A percentile compares a stretch with the other conserved stretches of the same genome.
These are phyloP conservation scores for Solanum chilense DNA, from an alignment of 257 asterid genomes.

Conservation along the genomic window DNA sequence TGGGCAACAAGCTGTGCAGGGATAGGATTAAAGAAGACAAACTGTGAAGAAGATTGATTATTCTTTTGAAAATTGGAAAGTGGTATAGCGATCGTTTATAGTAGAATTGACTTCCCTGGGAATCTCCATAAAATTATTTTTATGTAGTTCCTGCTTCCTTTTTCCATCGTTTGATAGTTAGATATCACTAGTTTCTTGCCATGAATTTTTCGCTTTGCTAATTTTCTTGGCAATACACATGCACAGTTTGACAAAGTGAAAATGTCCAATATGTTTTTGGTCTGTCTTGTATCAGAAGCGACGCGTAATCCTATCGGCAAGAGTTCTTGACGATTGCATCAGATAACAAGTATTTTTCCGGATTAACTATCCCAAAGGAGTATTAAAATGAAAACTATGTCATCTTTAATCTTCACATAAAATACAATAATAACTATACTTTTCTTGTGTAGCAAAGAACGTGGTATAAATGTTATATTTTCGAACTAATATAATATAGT, in stretches of 20 bases:
- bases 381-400: background rate
- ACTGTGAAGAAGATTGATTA: slow-evolving; percentile 10
- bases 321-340: background rate
- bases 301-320: background rate
- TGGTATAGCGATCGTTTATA: slow-evolving; percentile 33
- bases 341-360: background rate
- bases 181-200: slow-evolving; percentile 14
- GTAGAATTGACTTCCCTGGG: slow-evolving; percentile 9
- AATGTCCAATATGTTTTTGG: background rate
- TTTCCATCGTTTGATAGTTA: background rate
- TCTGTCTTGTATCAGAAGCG: background rate
- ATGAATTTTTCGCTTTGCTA: background rate
- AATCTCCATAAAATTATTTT: slow-evolving; percentile 1
- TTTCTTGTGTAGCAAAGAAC: background rate
- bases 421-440: background rate
- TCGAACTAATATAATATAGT: background rate
- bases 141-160: slow-evolving; percentile 1
- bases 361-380: background rate
- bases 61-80: slow-evolving; percentile 18
- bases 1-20: slow-evolving; percentile 37
- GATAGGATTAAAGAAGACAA: slow-evolving; percentile 10
- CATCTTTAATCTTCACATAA: background rate
- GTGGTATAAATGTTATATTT: background rate
- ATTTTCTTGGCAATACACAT: background rate
- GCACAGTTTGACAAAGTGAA: background rate